Evolutionary conservation across 225 moss, liverwort and hornwort species (phyloP).

Genomic region (Asterella californica): DNA sequence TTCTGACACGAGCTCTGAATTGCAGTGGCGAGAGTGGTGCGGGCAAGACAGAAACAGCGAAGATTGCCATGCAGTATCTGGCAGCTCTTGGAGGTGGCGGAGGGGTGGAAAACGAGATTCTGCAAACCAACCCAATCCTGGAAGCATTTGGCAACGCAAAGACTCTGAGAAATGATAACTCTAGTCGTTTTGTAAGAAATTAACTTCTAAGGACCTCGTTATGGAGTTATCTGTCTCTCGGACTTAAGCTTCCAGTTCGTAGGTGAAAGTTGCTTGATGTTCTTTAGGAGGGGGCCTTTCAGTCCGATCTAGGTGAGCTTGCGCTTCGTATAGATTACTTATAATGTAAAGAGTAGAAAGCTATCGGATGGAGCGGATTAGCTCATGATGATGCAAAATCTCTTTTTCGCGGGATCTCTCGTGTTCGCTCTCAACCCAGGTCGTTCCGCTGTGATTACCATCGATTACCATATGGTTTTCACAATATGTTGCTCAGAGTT

Average conservation of each 20-base stretch:
- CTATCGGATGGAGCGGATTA: too few species aligned
- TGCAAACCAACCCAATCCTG: slow-evolving; percentile 97
- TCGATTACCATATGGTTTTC: too few species aligned
- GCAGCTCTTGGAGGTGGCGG: slow-evolving; percentile 97
- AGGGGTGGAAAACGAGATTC: slow-evolving; percentile 91
- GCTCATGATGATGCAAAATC: too few species aligned
- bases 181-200: slow-evolving; percentile 92
- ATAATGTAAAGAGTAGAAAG: too few species aligned
- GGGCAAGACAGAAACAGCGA: slow-evolving; percentile 98
- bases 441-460: too few species aligned
- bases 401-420: too few species aligned
- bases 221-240: background rate
- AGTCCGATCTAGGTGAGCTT: too few species aligned
- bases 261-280: background rate
- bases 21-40: slow-evolving; percentile 99
- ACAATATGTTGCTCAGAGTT: too few species aligned
- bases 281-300: too few species aligned
- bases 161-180: slow-evolving; percentile 95
- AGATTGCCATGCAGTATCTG: slow-evolving; percentile 98
- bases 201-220: background rate
- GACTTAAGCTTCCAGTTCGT: background rate
- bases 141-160: slow-evolving; percentile 99
- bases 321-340: too few species aligned
- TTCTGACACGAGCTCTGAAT: background rate
- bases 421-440: too few species aligned